Base-by-base conservation (phyloP, 108 stramenopile species). In the Fistulifera pelliculosa region DNA sequence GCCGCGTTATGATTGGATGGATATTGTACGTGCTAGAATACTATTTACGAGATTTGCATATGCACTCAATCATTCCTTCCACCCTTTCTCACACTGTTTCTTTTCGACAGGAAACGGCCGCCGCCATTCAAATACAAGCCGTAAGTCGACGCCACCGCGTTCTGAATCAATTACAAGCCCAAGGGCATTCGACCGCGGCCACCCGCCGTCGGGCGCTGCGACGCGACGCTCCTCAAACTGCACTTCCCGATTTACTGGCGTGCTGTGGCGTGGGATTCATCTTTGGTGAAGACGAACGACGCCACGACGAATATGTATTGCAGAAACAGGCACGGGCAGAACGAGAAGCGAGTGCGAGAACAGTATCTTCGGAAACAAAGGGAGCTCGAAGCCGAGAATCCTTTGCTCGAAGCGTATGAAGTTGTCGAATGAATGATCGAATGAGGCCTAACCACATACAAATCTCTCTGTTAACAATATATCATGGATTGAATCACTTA, bases 1-100 rank as follows among this genome's bases (percentile, higher is more conserved):
- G 2, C 67, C 80, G 5, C 69, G 88, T n/a, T 90, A 85, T 68
- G 88, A 90, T 61, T 90, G 88, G 88, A 81, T 90, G 57, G 88
- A 90, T 70, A 75, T 90, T 62, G 87, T 85, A 68, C 65, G 82
- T 83, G n/a, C 23, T 4, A 24, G 21, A 47, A 0, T 10, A 26
- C 47, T 17, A 14, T 41, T 13, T 10, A 41, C 40, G 40, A 41
- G 10, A 14, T 10, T 13, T 41, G 40, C 12, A 41, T 41, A 41
- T 41, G 12, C 40, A 14, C 14, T 41, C 12, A n/a, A n/a, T n/a
- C n/a, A n/a, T n/a, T n/a, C n/a, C n/a, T n/a, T n/a, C n/a, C n/a
- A n/a, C n/a, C n/a, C n/a, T n/a, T n/a, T n/a, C n/a, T n/a, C n/a
- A n/a, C n/a, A n/a, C n/a, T n/a, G n/a, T n/a, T n/a, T n/a, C n/a